Conservation (phyloP, 257 asterid species). For the Solanum raphanifolium region DNA sequence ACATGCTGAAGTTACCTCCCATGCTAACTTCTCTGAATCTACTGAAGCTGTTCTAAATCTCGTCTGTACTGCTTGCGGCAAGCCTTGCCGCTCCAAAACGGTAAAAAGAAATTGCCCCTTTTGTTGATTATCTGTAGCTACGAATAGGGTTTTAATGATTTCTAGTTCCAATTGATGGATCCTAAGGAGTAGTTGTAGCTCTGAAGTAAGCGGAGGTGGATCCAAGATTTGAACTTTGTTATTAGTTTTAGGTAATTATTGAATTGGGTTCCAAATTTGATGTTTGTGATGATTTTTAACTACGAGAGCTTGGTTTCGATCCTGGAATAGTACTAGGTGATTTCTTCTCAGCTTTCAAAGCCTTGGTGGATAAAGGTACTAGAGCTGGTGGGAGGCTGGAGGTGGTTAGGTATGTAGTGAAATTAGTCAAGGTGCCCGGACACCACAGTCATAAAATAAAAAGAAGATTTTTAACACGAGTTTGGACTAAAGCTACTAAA, state of each 20-base stretch:
- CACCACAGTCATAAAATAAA: neutral
- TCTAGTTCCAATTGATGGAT: neutral
- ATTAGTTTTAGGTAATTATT: neutral
- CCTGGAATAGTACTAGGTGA: neutral
- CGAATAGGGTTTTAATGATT: neutral
- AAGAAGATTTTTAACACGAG: neutral
- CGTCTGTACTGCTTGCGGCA: conserved; percentile 72
- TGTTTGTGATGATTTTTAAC: neutral
- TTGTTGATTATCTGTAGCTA: neutral
- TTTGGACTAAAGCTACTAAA: neutral
- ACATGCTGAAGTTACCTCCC: conserved; percentile 87
- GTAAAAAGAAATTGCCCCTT: conserved; percentile 8
- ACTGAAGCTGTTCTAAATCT: conserved; percentile 81
- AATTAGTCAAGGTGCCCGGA: neutral
- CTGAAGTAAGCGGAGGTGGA: neutral
- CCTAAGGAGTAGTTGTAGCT: neutral
- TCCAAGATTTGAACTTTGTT: neutral
- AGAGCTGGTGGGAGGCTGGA: neutral
- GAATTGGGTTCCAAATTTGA: neutral
- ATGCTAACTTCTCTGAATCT: conserved; percentile 74
- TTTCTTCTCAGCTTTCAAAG: neutral
- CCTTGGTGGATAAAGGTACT: neutral
- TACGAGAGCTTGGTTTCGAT: neutral
- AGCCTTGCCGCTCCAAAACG: conserved; percentile 93
- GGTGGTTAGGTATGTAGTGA: neutral